Evolutionary conservation across 306 rosid species (phyloP), one percentile per base, ranked within the genome.

Genomic region (Datisca glomerata): DNA sequence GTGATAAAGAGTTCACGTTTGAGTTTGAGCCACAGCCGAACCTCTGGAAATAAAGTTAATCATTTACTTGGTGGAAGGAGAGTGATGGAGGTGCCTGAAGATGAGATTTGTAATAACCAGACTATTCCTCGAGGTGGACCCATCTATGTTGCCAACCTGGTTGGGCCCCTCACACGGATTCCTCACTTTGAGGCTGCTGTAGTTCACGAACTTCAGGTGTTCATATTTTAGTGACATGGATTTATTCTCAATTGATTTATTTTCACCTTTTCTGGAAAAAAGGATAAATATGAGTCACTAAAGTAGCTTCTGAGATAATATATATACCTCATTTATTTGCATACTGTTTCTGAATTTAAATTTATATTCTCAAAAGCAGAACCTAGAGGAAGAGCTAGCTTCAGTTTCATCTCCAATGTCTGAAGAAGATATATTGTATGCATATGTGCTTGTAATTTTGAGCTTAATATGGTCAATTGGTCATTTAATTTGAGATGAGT

Each of bases 91-190:
- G 69, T 61, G 13, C n/a, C n/a, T n/a, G n/a, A n/a, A n/a, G n/a
- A n/a, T n/a, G n/a, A n/a, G n/a, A n/a, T n/a, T n/a, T n/a, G 45
- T 21, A 25, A 61, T 38, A 37, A 18, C 33, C 36, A 61, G 37
- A 61, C 73, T 13, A 20, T 72, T 27, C 86, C 80, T 0, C 71
- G 79, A 53, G 94, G 96, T n/a, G 96, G 96, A 18, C 96, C 94
- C 27, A 65, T 86, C 45, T 86, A 68, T 28, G 64, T 72, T 33
- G 51, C 91, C 17, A 86, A 75, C 39, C 43, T 75, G 61, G 71
- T 63, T 22, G 61, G 69, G 22, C 59, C 86, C 16, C 56, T 63
- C 65, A 75, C 79, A 21, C 63, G 71, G 18, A 64, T 71, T 50
- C 43, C 64, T 59, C 57, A 57, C 23, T 81, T 81, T 57, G 66